Evolutionary conservation across 257 asterid genomes (phyloP).

Genomic region (Lycium ferocissimum): DNA sequence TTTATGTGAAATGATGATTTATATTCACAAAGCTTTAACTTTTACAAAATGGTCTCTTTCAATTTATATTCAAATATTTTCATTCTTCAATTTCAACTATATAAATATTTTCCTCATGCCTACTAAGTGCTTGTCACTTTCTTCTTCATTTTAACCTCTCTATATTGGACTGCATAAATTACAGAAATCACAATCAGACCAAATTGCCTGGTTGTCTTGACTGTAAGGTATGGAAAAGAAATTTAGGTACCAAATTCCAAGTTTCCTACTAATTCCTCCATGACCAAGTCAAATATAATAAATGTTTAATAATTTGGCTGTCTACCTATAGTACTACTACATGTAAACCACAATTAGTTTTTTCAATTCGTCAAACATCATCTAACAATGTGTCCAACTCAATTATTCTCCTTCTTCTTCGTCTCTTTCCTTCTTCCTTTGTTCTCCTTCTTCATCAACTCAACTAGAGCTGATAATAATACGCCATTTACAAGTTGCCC

Average conservation of each 20-base stretch:
- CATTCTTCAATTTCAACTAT: background rate
- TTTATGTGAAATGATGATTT: no score
- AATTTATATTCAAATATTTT: background rate
- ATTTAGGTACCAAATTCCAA: background rate
- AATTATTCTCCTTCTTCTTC: slow-evolving; percentile 16
- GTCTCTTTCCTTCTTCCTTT: background rate
- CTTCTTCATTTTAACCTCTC: no score
- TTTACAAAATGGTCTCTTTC: background rate
- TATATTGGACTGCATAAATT: background rate
- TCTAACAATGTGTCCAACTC: background rate
- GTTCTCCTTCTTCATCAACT: background rate
- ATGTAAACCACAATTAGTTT: no score
- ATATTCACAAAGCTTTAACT: no score
- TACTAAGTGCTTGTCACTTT: background rate
- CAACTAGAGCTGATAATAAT: background rate
- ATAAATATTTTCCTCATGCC: background rate
- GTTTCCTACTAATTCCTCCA: slow-evolving; percentile 3
- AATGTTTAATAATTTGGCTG: no score
- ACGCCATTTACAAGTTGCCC: background rate
- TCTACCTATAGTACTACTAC: no score
- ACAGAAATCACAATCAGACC: background rate
- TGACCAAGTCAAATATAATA: background rate
- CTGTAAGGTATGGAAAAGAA: background rate
- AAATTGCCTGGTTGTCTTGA: slow-evolving; percentile 1
- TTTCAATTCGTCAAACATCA: no score